These are phyloP conservation scores for Kwoniella europaea DNA, from an alignment of 768 basidiomycete species.

Conservation along the genomic window DNA sequence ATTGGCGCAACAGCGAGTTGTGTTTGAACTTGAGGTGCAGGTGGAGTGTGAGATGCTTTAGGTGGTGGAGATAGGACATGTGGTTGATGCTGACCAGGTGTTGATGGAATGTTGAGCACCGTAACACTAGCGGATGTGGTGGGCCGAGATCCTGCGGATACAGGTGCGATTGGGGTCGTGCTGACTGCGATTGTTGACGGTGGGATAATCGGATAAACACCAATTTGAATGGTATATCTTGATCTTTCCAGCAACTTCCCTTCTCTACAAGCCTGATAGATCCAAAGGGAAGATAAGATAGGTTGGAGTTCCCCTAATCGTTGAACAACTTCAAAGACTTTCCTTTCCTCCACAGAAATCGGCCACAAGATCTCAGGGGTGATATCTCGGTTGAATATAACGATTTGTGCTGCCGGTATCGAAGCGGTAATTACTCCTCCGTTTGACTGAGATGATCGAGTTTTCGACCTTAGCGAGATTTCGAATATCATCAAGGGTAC, in stretches of 20 bases:
- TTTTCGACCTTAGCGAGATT: too few species aligned
- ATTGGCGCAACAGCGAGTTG: too few species aligned
- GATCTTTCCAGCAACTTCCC: neutral
- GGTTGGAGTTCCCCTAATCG: neutral
- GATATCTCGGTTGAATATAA: constrained; percentile 1
- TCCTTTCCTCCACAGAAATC: neutral
- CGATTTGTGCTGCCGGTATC: neutral
- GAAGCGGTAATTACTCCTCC: neutral
- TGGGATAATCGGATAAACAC: neutral
- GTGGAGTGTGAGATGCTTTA: too few species aligned
- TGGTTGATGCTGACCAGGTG: too few species aligned
- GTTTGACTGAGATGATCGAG: neutral
- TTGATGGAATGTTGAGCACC: too few species aligned
- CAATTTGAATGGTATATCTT: neutral
- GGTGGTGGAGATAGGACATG: too few species aligned
- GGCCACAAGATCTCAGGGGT: neutral
- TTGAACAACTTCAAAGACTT: neutral
- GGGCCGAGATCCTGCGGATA: too few species aligned
- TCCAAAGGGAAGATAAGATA: neutral
- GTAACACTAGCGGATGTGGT: too few species aligned
- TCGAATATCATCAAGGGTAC: too few species aligned
- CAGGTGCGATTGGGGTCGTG: neutral
- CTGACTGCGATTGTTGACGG: neutral
- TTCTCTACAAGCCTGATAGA: neutral
- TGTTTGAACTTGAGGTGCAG: too few species aligned